A percentile compares a stretch with the other conserved stretches of the same genome.
Evolutionary conservation across 345 rosid genomes (phyloP).

Genomic region (Balakata baccata): DNA sequence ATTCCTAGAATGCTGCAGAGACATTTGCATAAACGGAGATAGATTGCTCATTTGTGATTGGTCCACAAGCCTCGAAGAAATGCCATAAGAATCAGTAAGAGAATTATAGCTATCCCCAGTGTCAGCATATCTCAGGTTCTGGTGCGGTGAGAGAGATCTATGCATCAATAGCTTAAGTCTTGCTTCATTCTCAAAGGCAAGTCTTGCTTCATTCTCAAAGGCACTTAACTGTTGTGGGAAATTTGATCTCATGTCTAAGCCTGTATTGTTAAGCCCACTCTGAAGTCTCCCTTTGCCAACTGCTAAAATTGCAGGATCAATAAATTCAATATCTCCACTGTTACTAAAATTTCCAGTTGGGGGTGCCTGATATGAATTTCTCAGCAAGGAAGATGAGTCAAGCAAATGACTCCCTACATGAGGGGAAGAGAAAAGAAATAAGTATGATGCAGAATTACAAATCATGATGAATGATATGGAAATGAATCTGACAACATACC

Average conservation of each 20-base stretch:
- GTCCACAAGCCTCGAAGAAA: constrained; percentile 57
- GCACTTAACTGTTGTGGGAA: constrained; percentile 44
- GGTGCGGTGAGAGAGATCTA: constrained; percentile 57
- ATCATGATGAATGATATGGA: not conserved
- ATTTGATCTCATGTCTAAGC: constrained; percentile 55
- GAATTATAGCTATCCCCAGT: constrained; percentile 51
- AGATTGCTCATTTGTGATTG: constrained; percentile 53
- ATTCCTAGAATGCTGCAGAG: constrained; percentile 60
- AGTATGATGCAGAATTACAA: not conserved
- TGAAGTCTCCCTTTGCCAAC: constrained; percentile 79
- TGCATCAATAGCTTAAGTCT: constrained; percentile 63
- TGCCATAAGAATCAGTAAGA: constrained; percentile 50
- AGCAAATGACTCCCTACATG: constrained; percentile 51
- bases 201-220: constrained; percentile 62
- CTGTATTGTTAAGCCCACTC: constrained; percentile 46
- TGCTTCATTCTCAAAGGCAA: constrained; percentile 60
- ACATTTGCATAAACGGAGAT: constrained; percentile 46
- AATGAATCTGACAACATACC: constrained; percentile 38
- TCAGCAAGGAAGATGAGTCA: constrained; percentile 46
- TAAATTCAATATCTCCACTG: constrained; percentile 66
- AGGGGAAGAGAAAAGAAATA: constrained; percentile 1
- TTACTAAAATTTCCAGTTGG: constrained; percentile 39
- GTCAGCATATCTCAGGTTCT: constrained; percentile 46
- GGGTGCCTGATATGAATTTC: constrained; percentile 47
- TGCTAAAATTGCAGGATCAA: constrained; percentile 92